Evolutionary conservation across 805 yeast species (phyloP).

Genomic region (Teunomyces panamensis): DNA sequence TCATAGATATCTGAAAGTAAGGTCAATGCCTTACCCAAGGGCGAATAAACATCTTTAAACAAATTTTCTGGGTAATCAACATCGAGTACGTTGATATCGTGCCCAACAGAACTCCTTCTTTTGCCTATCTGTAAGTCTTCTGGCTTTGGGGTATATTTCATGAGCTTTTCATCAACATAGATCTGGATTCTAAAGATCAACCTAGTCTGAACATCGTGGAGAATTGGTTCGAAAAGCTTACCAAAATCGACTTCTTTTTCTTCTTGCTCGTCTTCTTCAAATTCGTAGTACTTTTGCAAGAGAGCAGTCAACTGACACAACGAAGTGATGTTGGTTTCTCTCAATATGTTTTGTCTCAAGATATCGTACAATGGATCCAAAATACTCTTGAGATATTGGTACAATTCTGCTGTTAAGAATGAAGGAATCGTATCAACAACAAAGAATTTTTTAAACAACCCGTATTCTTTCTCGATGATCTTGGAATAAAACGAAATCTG

Average conservation of each 20-base stretch:
- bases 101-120: slow-evolving; percentile 14
- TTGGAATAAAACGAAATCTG: slow-evolving; percentile 59
- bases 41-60: slow-evolving; percentile 59
- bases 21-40: slow-evolving; percentile 64
- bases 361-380: slow-evolving; percentile 78
- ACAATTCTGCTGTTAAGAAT: slow-evolving; percentile 31
- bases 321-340: slow-evolving; percentile 64
- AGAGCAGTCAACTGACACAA: slow-evolving; percentile 75
- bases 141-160: slow-evolving; percentile 61
- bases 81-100: slow-evolving; percentile 19
- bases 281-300: slow-evolving; percentile 63
- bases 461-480: slow-evolving; percentile 58
- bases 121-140: slow-evolving; percentile 64
- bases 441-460: slow-evolving; percentile 57
- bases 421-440: slow-evolving; percentile 8
- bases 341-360: slow-evolving; percentile 61
- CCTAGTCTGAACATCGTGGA: slow-evolving; percentile 76
- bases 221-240: slow-evolving; percentile 63
- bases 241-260: slow-evolving; percentile 45
- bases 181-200: slow-evolving; percentile 76
- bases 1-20: slow-evolving; percentile 77
- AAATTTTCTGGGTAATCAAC: slow-evolving; percentile 36
- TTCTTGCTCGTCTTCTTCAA: slow-evolving; percentile 43
- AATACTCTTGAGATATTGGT: slow-evolving; percentile 58
- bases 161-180: slow-evolving; percentile 65